Evolutionary conservation across 2,329 filamentous ascomycete genomes (phyloP), one percentile per base, ranked within the genome.

Genomic region (Cyphellophora europaea): DNA sequence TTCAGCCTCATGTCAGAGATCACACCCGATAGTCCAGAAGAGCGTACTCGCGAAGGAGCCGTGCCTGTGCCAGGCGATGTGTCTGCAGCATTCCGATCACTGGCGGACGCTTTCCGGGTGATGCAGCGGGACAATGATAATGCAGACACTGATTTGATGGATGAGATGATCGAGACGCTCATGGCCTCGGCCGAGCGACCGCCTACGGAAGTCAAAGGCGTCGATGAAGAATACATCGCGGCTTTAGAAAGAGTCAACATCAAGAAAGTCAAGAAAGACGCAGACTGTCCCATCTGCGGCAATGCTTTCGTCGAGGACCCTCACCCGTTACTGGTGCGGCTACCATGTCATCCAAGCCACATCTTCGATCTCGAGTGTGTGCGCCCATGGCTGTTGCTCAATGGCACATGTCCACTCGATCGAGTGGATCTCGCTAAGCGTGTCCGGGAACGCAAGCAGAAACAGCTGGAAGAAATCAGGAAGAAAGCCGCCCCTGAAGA

Each of bases 331-430:
- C 71, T 79, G 21, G 74, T 80, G 30, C 64, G 67, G 17, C 53
- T 80, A 19, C 72, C 75, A 6, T 80, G 76, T 45, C 72, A 79
- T 51, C 61, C 68, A 11, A 68, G 68, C 23, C 76, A 80, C 52
- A 49, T 73, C 13, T 79, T 79, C 54, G 76, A 80, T 55, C 53
- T 79, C 16, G 75, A 79, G 48, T 80, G 76, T 53, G 73, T 80
- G 41, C 58, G 67, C 38, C 75, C 76, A 1, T 80, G 76, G 76
- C 55, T 80, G 43, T 69, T 77, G 44, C 59, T 79, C 36, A 72
- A 77, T 43, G 71, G 72, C 6, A 79, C 74, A 13, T 80, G 75
- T 56, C 75, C 75, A 12, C 59, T 79, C 31, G 74, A 79, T 51
- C 64, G 76, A 33, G 65, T 68, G 50, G 68, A 72, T 51, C 61